These are phyloP conservation scores for Phytopythium oedochilum DNA, from an alignment of 352 stramenopile species.

Conservation along the genomic window DNA sequence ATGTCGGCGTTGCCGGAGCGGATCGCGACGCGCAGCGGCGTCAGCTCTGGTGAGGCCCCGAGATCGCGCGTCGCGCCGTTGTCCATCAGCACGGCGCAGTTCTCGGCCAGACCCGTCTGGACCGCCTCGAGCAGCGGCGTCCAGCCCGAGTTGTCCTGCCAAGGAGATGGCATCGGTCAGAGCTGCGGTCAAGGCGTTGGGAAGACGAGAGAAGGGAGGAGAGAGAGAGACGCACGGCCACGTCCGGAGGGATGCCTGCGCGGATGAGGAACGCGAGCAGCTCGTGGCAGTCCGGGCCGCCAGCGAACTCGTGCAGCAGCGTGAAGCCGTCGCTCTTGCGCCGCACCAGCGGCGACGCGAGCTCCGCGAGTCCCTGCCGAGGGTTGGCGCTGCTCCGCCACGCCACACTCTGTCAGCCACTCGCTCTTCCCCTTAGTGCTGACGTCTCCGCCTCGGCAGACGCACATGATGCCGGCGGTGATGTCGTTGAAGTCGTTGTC, in stretches of 20 bases:
- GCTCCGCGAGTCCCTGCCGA: constrained; percentile 19
- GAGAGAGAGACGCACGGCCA: constrained; percentile 10
- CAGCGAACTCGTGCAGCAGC: constrained; percentile 49
- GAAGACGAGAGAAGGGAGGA: not conserved
- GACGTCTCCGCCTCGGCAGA: not conserved
- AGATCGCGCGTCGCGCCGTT: constrained; percentile 39
- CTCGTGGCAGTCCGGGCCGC: constrained; percentile 48
- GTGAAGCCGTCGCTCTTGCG: constrained; percentile 43
- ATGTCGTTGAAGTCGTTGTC: constrained; percentile 42
- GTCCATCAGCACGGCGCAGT: constrained; percentile 40
- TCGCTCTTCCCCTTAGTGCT: not conserved
- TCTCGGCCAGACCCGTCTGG: constrained; percentile 47
- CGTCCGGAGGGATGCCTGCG: constrained; percentile 29
- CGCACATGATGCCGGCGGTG: constrained; percentile 48
- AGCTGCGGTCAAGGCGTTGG: too few species aligned
- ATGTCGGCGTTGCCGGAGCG: constrained; percentile 10
- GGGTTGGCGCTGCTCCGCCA: constrained; percentile 28
- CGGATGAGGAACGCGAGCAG: constrained; percentile 38
- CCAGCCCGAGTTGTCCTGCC: constrained; percentile 42
- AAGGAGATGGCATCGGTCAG: not conserved
- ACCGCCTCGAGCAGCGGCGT: constrained; percentile 57
- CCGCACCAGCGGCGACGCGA: constrained; percentile 20
- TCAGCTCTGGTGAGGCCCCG: constrained; percentile 21
- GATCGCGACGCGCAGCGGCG: constrained; percentile 26
- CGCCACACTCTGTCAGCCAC: not conserved